Conservation (phyloP, 208 protist species). For the Wallacemonas sp. region DNA sequence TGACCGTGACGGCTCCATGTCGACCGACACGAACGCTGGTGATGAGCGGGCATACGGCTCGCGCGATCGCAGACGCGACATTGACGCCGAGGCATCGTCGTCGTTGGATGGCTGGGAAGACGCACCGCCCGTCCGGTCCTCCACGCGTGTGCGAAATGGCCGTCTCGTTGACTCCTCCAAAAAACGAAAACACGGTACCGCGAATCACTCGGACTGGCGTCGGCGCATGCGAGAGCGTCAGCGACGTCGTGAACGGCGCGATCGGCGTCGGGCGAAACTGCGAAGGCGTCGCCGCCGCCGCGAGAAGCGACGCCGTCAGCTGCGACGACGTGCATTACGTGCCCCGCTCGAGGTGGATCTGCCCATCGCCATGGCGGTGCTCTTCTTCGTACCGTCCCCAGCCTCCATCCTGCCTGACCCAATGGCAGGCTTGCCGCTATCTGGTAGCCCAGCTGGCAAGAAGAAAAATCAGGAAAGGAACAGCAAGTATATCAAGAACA, state of each 20-base stretch:
- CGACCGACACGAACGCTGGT: no score
- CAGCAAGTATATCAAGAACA: no score
- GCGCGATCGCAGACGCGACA: no score
- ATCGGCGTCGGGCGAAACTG: background rate
- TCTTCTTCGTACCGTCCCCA: slow-evolving; percentile 22
- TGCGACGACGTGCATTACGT: slow-evolving; percentile 3
- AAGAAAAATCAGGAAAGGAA: background rate
- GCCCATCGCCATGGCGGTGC: slow-evolving; percentile 19
- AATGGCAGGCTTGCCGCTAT: no score
- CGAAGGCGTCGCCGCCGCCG: slow-evolving; percentile 6
- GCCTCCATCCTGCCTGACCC: background rate
- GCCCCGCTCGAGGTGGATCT: slow-evolving; percentile 17
- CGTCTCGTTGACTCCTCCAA: no score
- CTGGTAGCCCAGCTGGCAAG: background rate
- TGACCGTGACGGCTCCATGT: no score
- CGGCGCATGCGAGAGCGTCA: slow-evolving; percentile 6
- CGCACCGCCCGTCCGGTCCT: no score
- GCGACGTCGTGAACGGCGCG: slow-evolving; percentile 1
- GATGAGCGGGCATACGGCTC: no score
- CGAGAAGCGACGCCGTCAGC: slow-evolving; percentile 1
- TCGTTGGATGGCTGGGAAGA: no score
- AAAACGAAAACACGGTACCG: no score
- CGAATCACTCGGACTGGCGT: slow-evolving; percentile 3
- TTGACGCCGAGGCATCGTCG: no score
- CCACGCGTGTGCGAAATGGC: no score